Percentiles rank a stretch among this genome's conserved stretches.
Evolutionary conservation across 768 basidiomycete species (phyloP).

Genomic region (Rhizopogon vinicolor): DNA sequence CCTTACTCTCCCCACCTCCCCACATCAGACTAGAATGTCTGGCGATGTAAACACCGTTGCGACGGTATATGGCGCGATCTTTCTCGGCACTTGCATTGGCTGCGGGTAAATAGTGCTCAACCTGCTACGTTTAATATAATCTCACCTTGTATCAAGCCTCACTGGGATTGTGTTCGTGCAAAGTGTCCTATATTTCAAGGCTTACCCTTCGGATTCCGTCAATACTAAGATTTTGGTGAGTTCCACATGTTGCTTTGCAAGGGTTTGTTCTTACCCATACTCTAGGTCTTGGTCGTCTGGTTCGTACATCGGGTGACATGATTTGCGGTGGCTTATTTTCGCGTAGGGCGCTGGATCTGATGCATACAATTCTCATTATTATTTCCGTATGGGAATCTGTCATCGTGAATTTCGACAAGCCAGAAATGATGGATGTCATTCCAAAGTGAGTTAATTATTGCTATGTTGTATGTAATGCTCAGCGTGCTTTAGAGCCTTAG

Average conservation of each 20-base stretch:
- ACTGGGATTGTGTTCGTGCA: constrained; percentile 29
- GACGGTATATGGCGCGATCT: constrained; percentile 25
- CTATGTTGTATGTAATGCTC: not conserved
- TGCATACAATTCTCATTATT: constrained; percentile 25
- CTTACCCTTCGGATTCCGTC: constrained; percentile 22
- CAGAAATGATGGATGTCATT: constrained; percentile 21
- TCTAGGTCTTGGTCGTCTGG: constrained; percentile 24
- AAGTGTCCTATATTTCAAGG: constrained; percentile 24
- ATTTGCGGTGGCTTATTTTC: not conserved
- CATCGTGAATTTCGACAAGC: constrained; percentile 20
- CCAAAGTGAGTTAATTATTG: constrained; percentile 17
- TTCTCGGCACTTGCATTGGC: constrained; percentile 26
- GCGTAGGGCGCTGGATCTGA: constrained; percentile 17
- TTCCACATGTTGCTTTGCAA: not conserved
- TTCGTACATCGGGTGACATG: not conserved
- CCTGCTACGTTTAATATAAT: not conserved
- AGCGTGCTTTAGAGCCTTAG: constrained; percentile 15
- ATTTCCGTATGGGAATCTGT: constrained; percentile 21
- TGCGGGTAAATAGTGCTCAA: constrained; percentile 14
- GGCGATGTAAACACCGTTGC: constrained; percentile 28
- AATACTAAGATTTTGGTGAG: constrained; percentile 26
- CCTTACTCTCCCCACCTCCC: constrained; percentile 13
- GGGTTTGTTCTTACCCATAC: not conserved
- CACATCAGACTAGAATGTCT: constrained; percentile 10
- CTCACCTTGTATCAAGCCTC: constrained; percentile 15